Evolutionary conservation across 257 asterid species (phyloP).

Genomic region (Coffea canephora): DNA sequence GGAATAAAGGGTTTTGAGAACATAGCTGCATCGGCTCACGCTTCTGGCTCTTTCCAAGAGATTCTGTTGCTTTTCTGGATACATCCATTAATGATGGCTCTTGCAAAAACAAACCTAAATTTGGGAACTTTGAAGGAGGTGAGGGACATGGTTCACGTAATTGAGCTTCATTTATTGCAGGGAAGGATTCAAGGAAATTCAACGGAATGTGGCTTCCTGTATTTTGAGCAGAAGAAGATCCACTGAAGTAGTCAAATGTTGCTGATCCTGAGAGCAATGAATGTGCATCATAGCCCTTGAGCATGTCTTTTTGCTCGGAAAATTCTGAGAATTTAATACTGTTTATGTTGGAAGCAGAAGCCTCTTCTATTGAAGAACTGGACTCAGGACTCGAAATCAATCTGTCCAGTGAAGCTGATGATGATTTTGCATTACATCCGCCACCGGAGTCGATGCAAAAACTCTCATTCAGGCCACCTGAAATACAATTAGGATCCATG

Average conservation of each 20-base stretch:
- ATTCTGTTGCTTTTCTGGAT: constrained; percentile 28
- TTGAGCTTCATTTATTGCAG: constrained; percentile 16
- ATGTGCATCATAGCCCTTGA: constrained; percentile 23
- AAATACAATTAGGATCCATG: constrained; percentile 25
- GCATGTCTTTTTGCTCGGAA: constrained; percentile 26
- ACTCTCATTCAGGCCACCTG: constrained; percentile 19
- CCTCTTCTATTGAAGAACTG: constrained; percentile 30
- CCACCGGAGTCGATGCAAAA: neutral
- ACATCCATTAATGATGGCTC: constrained; percentile 37
- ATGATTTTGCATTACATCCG: neutral
- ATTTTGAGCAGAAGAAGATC: constrained; percentile 21
- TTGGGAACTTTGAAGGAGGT: constrained; percentile 35
- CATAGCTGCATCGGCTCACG: constrained; percentile 7
- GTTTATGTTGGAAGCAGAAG: constrained; percentile 15
- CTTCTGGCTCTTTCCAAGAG: constrained; percentile 15
- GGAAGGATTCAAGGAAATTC: constrained; percentile 35
- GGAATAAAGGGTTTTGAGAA: constrained; percentile 29
- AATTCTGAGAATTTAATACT: constrained; percentile 27
- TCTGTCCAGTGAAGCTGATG: constrained; percentile 14
- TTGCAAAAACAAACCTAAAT: constrained; percentile 46
- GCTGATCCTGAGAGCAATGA: constrained; percentile 20
- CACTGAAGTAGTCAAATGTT: constrained; percentile 11
- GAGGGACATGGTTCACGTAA: constrained; percentile 15
- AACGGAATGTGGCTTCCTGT: constrained; percentile 26
- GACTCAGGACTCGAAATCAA: constrained; percentile 32